Percentiles rank a stretch among this genome's conserved stretches.
These are phyloP conservation scores for Marsdenia floribunda DNA, from an alignment of 257 asterid species.

Conservation along the genomic window DNA sequence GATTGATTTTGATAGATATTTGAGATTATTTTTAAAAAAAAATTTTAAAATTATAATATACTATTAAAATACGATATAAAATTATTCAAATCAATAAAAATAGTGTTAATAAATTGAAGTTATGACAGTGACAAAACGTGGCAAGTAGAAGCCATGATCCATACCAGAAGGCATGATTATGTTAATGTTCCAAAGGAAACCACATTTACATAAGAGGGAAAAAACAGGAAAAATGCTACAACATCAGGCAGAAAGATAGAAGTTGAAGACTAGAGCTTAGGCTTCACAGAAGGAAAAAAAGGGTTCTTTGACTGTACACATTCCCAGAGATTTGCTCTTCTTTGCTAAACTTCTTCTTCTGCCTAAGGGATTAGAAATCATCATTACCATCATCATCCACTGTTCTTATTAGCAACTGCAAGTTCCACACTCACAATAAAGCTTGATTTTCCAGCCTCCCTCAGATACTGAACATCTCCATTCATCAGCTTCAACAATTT, in stretches of 20 bases:
- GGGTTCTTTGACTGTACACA: slow-evolving; percentile 18
- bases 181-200: not conserved
- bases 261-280: not conserved
- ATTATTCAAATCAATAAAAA: too few species aligned
- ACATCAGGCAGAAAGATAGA: not conserved
- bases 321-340: not conserved
- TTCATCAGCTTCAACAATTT: slow-evolving; percentile 93
- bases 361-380: not conserved
- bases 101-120: too few species aligned
- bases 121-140: too few species aligned
- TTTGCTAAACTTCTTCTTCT: not conserved
- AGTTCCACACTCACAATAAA: slow-evolving; percentile 74
- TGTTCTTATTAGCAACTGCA: slow-evolving; percentile 51
- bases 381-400: not conserved
- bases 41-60: too few species aligned
- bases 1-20: too few species aligned
- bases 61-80: too few species aligned
- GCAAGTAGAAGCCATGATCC: not conserved
- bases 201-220: not conserved
- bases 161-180: not conserved
- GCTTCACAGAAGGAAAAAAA: not conserved
- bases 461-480: slow-evolving; percentile 90
- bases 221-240: not conserved
- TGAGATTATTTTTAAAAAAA: too few species aligned
- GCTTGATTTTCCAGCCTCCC: slow-evolving; percentile 78